Percentiles rank a stretch among this genome's conserved stretches.
These are phyloP conservation scores for Colletotrichum eremochloae DNA, from an alignment of 2,329 filamentous ascomycete species.

Conservation along the genomic window DNA sequence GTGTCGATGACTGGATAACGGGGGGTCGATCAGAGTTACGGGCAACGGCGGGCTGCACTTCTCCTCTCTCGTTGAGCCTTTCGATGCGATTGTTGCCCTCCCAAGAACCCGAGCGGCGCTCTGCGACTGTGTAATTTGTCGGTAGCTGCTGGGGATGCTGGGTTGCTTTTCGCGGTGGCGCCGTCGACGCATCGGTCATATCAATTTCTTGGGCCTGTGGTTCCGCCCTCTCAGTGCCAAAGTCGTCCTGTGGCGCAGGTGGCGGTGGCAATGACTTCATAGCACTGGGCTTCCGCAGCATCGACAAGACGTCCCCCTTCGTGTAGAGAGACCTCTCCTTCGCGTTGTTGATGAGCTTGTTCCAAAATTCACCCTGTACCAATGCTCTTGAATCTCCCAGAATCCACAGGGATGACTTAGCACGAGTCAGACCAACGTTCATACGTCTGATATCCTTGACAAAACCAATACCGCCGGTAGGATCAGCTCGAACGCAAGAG, in stretches of 20 bases:
- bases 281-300: constrained; percentile 61
- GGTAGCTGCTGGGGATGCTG: constrained; percentile 19
- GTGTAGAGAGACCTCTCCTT: constrained; percentile 82
- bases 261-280: constrained; percentile 18
- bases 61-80: constrained; percentile 49
- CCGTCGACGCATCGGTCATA: constrained; percentile 36
- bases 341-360: constrained; percentile 85
- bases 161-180: constrained; percentile 1
- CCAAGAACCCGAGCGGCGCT: constrained; percentile 23
- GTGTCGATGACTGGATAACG: constrained; percentile 55
- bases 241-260: constrained; percentile 46
- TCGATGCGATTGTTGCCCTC: constrained; percentile 42
- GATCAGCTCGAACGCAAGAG: constrained; percentile 93
- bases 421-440: constrained; percentile 98
- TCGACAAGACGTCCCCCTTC: constrained; percentile 67
- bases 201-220: constrained; percentile 32
- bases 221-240: constrained; percentile 1
- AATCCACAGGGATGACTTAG: constrained; percentile 96
- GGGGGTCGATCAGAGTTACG: constrained; percentile 47
- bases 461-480: constrained; percentile 97
- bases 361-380: constrained; percentile 91
- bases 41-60: constrained; percentile 41
- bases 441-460: constrained; percentile 98
- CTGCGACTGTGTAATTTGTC: constrained; percentile 4
- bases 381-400: constrained; percentile 92